phyloP scores from a whole-genome alignment of 2,329 filamentous ascomycete species.

The Nectriaceae sp. region DNA sequence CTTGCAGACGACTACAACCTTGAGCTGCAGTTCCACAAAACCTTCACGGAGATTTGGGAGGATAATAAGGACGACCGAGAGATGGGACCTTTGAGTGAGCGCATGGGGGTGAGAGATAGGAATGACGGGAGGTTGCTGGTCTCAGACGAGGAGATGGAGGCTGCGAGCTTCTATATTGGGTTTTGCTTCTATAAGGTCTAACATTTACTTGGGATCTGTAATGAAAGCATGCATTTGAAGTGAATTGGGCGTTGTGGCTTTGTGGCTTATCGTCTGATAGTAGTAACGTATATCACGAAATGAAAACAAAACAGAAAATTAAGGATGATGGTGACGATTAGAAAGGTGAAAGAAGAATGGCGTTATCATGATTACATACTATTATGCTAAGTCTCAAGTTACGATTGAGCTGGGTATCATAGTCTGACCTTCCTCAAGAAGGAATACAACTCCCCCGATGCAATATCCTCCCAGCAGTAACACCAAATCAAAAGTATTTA shows the following conservation, averaged over 20 bases:
- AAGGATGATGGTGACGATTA: neutral
- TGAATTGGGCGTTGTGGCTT: too few species aligned
- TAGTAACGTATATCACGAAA: neutral
- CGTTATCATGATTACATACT: slow-evolving; percentile 22
- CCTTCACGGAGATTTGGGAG: slow-evolving; percentile 89
- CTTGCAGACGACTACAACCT: slow-evolving; percentile 96
- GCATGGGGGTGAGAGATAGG: slow-evolving; percentile 88
- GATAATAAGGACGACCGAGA: slow-evolving; percentile 84
- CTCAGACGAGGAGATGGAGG: slow-evolving; percentile 86
- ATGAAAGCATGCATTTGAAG: neutral
- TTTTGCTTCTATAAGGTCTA: slow-evolving; percentile 98
- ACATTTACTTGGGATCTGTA: neutral
- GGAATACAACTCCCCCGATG: slow-evolving; percentile 25
- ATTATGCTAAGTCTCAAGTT: slow-evolving; percentile 15
- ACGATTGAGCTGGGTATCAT: slow-evolving; percentile 35
- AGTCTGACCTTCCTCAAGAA: slow-evolving; percentile 19
- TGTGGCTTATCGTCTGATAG: neutral
- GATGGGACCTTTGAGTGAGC: slow-evolving; percentile 82
- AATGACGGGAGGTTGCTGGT: slow-evolving; percentile 69
- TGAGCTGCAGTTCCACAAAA: slow-evolving; percentile 90
- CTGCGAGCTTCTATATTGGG: slow-evolving; percentile 85
- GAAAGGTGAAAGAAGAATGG: slow-evolving; percentile 7
- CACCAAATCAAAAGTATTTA: neutral
- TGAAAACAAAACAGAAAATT: too few species aligned
- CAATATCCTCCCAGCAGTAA: slow-evolving; percentile 5